A percentile compares a stretch with the other conserved stretches of the same genome.
Evolutionary conservation across 148 eudicot genomes (phyloP).

Genomic region (Arbutus unedo): DNA sequence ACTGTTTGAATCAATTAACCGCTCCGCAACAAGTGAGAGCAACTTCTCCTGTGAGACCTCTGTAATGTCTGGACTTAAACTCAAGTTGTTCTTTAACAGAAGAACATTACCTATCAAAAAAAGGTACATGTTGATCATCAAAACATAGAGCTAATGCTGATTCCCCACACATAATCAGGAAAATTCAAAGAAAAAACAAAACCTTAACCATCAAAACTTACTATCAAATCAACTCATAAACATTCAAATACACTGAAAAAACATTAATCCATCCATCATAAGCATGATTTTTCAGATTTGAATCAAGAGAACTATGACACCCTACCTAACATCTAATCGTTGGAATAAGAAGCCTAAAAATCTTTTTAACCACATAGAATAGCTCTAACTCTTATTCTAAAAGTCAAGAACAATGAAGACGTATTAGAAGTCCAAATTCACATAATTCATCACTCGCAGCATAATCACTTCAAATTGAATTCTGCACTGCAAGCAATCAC

Average conservation of each 20-base stretch:
- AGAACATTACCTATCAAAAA: conserved; percentile 72
- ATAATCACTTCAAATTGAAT: not conserved
- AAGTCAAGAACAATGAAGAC: conserved; percentile 6
- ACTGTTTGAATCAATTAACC: conserved; percentile 80
- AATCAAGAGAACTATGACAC: conserved; percentile 2
- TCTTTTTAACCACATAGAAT: not conserved
- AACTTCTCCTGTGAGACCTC: conserved; percentile 94
- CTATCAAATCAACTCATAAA: not conserved
- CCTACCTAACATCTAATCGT: not conserved
- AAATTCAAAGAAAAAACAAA: not conserved
- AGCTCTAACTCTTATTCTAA: not conserved
- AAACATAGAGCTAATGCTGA: not conserved
- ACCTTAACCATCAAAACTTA: not conserved
- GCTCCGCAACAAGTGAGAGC: conserved; percentile 87
- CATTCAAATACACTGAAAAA: not conserved
- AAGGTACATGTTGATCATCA: conserved; percentile 11
- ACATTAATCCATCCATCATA: not conserved
- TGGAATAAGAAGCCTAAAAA: not conserved
- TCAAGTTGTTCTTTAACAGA: conserved; percentile 71
- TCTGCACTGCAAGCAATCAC: not conserved
- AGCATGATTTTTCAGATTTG: not conserved
- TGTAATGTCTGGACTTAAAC: conserved; percentile 55
- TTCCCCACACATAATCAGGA: not conserved
- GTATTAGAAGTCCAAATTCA: not conserved
- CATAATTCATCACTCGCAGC: not conserved